phyloP scores from a whole-genome alignment of 106 monocot species.

The Dendrobium huoshanense region DNA sequence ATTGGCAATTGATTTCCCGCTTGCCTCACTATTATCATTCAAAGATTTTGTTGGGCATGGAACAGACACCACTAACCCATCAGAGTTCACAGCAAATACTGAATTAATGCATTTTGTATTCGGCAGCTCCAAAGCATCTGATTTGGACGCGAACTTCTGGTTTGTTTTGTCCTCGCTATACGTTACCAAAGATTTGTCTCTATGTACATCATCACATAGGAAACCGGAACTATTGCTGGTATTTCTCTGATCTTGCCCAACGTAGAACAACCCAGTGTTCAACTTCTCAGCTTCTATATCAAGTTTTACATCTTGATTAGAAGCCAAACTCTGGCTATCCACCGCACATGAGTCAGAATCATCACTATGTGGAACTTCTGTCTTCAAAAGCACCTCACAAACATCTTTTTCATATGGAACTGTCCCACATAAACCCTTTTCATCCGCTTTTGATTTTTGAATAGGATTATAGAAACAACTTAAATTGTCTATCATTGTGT shows the following conservation, averaged over 20 bases:
- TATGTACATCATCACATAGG: conserved; percentile 9
- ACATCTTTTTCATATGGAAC: conserved; percentile 3
- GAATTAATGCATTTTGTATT: conserved; percentile 21
- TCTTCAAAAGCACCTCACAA: conserved; percentile 4
- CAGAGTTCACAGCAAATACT: conserved; percentile 33
- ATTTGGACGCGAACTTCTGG: conserved; percentile 6
- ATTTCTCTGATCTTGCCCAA: not conserved
- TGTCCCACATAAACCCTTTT: conserved; percentile 1
- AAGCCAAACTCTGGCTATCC: conserved; percentile 5
- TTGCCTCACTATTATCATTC: conserved; percentile 12
- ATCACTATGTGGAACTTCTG: not conserved
- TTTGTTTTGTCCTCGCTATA: not conserved
- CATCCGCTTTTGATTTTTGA: conserved; percentile 4
- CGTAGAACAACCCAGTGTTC: not conserved
- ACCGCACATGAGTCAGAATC: not conserved
- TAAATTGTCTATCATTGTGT: conserved; percentile 4
- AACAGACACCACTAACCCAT: conserved; percentile 49
- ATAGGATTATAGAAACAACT: conserved; percentile 3
- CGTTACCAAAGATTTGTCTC: conserved; percentile 3
- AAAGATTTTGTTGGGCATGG: conserved; percentile 35
- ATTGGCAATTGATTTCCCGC: not conserved
- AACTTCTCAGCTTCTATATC: not conserved
- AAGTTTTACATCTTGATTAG: conserved; percentile 14
- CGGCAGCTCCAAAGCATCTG: conserved; percentile 13
- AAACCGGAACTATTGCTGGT: not conserved